Conservation (phyloP, 352 stramenopile genomes). For the Pythium inflatum region DNA sequence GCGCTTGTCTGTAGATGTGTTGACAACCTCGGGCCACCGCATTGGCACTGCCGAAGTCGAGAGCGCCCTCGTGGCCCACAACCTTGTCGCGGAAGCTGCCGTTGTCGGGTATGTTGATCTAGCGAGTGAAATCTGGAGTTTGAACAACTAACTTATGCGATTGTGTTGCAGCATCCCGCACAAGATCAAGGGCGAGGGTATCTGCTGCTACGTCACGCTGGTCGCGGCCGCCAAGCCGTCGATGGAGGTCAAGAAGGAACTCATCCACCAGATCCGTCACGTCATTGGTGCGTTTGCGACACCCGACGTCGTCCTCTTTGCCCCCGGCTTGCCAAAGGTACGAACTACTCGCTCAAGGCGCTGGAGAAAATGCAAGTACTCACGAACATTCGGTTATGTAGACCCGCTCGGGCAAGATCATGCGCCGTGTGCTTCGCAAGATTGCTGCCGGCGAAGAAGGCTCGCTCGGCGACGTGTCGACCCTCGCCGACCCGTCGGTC, state of each 20-base stretch:
- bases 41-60: slow-evolving; percentile 91
- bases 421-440: slow-evolving; percentile 98
- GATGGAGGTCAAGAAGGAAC: slow-evolving; percentile 59
- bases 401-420: slow-evolving; percentile 98
- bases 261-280: slow-evolving; percentile 85
- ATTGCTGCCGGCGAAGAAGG: slow-evolving; percentile 95
- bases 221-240: slow-evolving; percentile 76
- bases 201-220: slow-evolving; percentile 96
- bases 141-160: not conserved
- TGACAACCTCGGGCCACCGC: slow-evolving; percentile 94
- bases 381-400: slow-evolving; percentile 9
- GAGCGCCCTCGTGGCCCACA: slow-evolving; percentile 92
- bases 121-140: not conserved
- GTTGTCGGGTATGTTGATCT: slow-evolving; percentile 80
- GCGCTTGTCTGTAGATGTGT: slow-evolving; percentile 78
- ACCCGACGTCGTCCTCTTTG: slow-evolving; percentile 95
- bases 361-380: not conserved
- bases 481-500: slow-evolving; percentile 95
- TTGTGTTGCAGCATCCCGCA: slow-evolving; percentile 78
- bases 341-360: not conserved
- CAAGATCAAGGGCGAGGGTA: slow-evolving; percentile 97
- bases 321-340: slow-evolving; percentile 91
- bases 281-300: slow-evolving; percentile 97
- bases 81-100: slow-evolving; percentile 92
- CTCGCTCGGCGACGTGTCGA: slow-evolving; percentile 96